phyloP scores from a whole-genome alignment of 1,284 basidiomycete genomes.

The Amylostereum chailletii region DNA sequence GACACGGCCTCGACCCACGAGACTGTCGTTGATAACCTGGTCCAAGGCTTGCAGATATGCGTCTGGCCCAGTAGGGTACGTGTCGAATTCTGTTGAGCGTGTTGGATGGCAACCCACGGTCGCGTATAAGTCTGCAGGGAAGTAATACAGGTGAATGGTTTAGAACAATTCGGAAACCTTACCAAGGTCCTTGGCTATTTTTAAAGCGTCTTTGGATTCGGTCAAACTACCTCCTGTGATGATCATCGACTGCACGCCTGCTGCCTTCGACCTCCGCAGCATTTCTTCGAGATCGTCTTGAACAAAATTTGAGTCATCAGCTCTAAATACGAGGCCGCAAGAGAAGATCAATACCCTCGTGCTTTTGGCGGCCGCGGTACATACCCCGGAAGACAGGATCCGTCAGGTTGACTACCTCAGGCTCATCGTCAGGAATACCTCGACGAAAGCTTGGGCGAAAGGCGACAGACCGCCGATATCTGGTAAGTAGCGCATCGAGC shows the following conservation, averaged over 20 bases:
- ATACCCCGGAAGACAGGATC: constrained; percentile 54
- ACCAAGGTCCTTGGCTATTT: constrained; percentile 55
- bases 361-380: constrained; percentile 44
- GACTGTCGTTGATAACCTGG: constrained; percentile 44
- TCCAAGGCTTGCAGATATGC: constrained; percentile 62
- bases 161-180: constrained; percentile 11
- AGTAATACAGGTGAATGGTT: background rate
- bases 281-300: constrained; percentile 66
- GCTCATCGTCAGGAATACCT: background rate
- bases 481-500: constrained; percentile 18
- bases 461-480: constrained; percentile 35
- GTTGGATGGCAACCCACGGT: constrained; percentile 88
- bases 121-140: constrained; percentile 50
- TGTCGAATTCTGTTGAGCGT: constrained; percentile 69
- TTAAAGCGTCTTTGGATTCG: constrained; percentile 58
- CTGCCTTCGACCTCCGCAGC: constrained; percentile 48
- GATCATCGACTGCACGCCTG: constrained; percentile 73
- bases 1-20: constrained; percentile 47
- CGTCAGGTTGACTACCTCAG: constrained; percentile 44
- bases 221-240: constrained; percentile 73
- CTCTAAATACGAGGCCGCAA: background rate
- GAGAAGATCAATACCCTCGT: constrained; percentile 31
- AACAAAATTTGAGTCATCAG: background rate
- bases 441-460: background rate
- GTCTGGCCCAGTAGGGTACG: constrained; percentile 47